Evolutionary conservation across 768 basidiomycete species (phyloP), one percentile per base, ranked within the genome.

Genomic region (Exidia glandulosa): DNA sequence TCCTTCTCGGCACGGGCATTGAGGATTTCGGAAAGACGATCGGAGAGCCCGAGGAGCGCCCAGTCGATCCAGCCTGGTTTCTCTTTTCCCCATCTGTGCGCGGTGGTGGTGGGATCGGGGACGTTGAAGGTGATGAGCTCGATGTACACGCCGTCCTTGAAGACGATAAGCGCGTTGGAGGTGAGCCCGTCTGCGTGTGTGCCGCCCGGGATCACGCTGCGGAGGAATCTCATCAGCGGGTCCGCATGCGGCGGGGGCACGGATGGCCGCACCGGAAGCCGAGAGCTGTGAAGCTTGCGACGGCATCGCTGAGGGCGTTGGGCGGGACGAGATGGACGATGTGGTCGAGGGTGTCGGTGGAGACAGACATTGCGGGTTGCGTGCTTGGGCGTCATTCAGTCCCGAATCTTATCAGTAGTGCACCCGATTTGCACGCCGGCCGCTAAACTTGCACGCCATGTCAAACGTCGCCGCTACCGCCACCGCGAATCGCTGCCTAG

Each of bases 291-390:
- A 86, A 88, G 52, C 81, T 78, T 25, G 77, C 68, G 0, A 81
- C 73, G 25, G 75, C 77, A 33, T 77, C 69, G 23, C 75, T 67
- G 10, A 88, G 73, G 0, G 81, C 75, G 0, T 80, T 84, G 1
- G 86, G 83, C 0, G 86, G 81, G 0, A 83, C 83, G n/a, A 89
- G 74, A 67, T 88, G 82, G 0, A 89, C 79, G 60, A 89, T 81
- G 63, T 89, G 87, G 63, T 89, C 87, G 12, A 88, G 66, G 31
- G 69, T 78, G 48, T 68, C 72, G 2, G 79, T 81, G 6, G 41
- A 45, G 12, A 45, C 16, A 14, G 41, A 19, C 41, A 23, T 19
- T 19, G 9, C 41, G 19, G 19, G 16, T 14, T 14, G 41, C 9
- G 36, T 37, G 36, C 19, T 19, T 19, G 16, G 41, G 41, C 41